phyloP scores from a whole-genome alignment of 140 eudicot genomes.

The Ambrosia hybrid region DNA sequence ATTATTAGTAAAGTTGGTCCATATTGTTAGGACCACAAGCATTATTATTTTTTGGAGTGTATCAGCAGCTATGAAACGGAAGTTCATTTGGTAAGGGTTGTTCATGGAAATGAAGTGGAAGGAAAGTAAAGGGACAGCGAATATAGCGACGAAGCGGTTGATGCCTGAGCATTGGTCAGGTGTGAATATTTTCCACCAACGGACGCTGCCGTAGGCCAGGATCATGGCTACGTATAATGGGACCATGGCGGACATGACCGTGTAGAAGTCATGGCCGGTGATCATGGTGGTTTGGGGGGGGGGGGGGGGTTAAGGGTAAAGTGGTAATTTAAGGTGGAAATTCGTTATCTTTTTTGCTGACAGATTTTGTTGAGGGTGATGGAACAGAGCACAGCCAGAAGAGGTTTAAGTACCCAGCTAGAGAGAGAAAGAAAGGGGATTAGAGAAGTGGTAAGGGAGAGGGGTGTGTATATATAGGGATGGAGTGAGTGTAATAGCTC shows the following conservation, averaged over 20 bases:
- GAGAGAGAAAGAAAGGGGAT: neutral
- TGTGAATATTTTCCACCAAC: conserved; percentile 92
- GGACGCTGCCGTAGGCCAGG: conserved; percentile 87
- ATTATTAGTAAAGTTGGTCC: conserved; percentile 60
- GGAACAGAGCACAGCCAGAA: too few relatives aligned
- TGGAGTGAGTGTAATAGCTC: neutral
- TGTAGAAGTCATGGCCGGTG: conserved; percentile 75
- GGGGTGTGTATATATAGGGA: conserved; percentile 7
- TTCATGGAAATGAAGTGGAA: conserved; percentile 80
- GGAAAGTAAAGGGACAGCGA: conserved; percentile 80
- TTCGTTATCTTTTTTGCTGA: conserved; percentile 32
- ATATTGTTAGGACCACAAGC: conserved; percentile 48
- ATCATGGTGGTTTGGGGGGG: conserved; percentile 44
- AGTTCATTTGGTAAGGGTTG: conserved; percentile 70
- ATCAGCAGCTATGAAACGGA: conserved; percentile 82
- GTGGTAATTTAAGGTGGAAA: conserved; percentile 24
- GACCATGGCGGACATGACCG: conserved; percentile 69
- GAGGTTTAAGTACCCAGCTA: neutral
- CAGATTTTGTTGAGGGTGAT: conserved; percentile 24
- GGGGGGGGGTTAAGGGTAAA: conserved; percentile 8
- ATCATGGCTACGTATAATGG: conserved; percentile 94
- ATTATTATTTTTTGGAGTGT: conserved; percentile 71
- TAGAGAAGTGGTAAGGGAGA: neutral
- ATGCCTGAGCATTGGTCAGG: conserved; percentile 96
- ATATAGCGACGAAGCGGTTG: conserved; percentile 83